Percentiles rank a stretch among this genome's conserved stretches.
Conservation (phyloP, 768 basidiomycete species). For the Lactarius akahatsu region DNA sequence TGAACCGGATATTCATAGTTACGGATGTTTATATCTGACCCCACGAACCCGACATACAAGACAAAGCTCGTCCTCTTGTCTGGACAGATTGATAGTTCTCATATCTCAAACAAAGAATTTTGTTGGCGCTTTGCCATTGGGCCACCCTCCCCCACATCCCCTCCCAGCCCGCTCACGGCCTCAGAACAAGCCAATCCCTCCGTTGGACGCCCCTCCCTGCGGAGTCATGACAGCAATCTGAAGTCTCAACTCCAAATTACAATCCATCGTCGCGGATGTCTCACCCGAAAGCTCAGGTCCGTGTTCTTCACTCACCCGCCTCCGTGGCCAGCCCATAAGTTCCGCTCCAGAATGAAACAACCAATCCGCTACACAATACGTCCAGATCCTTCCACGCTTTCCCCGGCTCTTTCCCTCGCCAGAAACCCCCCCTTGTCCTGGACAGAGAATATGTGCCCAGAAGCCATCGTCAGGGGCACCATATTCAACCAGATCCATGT, state of each 20-base stretch:
- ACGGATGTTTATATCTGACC: conserved; percentile 8
- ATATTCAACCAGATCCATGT: conserved; percentile 6
- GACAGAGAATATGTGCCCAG: conserved; percentile 6
- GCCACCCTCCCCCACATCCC: neutral
- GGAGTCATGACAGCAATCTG: neutral
- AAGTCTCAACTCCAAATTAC: conserved; percentile 15
- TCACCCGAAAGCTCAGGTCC: conserved; percentile 11
- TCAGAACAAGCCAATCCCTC: neutral
- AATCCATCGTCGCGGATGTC: conserved; percentile 12
- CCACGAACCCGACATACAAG: neutral
- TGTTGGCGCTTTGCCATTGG: conserved; percentile 19
- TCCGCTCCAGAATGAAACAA: conserved; percentile 4
- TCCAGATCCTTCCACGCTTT: neutral
- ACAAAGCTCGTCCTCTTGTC: conserved; percentile 9
- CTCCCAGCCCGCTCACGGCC: neutral
- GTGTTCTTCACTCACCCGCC: neutral
- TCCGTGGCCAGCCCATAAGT: neutral
- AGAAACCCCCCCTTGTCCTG: neutral
- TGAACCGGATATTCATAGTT: conserved; percentile 5
- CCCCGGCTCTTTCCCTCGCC: neutral
- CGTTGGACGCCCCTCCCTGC: neutral
- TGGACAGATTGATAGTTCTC: conserved; percentile 4
- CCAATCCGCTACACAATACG: neutral
- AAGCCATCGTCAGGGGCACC: conserved; percentile 12
- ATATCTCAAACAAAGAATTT: neutral